Base-by-base conservation (phyloP, 352 stramenopile genomes). In the Lagenidium giganteum region DNA sequence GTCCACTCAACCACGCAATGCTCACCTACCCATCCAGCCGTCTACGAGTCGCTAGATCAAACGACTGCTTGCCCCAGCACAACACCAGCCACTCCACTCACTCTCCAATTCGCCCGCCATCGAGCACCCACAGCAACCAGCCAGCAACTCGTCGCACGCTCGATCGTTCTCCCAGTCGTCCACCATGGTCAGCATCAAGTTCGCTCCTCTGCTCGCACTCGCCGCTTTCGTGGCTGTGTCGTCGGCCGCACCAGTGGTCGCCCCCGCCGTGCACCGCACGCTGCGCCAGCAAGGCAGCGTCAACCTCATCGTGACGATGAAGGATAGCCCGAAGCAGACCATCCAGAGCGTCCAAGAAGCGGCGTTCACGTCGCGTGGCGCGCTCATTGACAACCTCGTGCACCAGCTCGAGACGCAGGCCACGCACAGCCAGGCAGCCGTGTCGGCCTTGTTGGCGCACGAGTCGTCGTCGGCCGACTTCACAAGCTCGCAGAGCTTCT, bases 291-390 rank as follows among this genome's bases (percentile, higher is more conserved):
- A 72, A 13, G 54, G 43, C 51, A 51, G 36, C n/a, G 55, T 70
- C 16, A 56, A 74, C 50, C 46, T 74, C 46, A 57, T 74, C 18
- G 46, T 70, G 3, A 56, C 43, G 5, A 32, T 74, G 17, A 50
- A 64, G 42, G 23, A 62, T 17, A 50, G 30, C 34, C 57, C 43
- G 23, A 42, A 43, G 20, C 33, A 31, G 7, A 25, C 46, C 8
- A 21, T 61, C 20, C 31, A 49, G 17, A 28, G 42, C 16, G 33
- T 70, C 33, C 34, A 60, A 29, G 47, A 60, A 23, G 45, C 31
- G 3, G 33, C 30, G 23, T 55, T 29, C 29, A 21, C 38, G 4
- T 47, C 54, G 8, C 55, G 51, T 16, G 37, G 32, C n/a, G 54
- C 34, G 16, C 45, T 48, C 20, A 58, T 70, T 25, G 18, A 31